These are phyloP conservation scores for Chytriomyces confervae DNA, from an alignment of 192 early-diverging fungal genomes.

Conservation along the genomic window DNA sequence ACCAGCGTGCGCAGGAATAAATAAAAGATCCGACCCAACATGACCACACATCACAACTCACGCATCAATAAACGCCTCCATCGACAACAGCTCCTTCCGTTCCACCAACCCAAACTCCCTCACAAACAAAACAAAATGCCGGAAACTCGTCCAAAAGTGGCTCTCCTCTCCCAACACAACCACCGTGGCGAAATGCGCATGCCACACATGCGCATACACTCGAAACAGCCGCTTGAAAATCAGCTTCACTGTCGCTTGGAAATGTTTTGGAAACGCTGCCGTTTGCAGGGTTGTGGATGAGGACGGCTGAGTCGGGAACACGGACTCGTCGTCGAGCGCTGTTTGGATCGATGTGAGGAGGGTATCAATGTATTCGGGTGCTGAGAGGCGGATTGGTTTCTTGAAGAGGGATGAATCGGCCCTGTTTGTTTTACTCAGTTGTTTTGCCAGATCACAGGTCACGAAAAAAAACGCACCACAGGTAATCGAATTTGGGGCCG, in stretches of 20 bases:
- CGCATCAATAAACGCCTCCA: slow-evolving; percentile 56
- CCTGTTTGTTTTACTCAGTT: slow-evolving; percentile 8
- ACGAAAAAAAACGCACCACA: slow-evolving; percentile 65
- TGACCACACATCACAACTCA: too few relatives aligned
- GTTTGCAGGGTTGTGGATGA: slow-evolving; percentile 7
- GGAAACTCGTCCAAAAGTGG: slow-evolving; percentile 93
- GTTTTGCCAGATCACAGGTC: not conserved
- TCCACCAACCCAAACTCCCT: slow-evolving; percentile 83
- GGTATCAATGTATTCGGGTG: slow-evolving; percentile 87
- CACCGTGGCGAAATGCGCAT: slow-evolving; percentile 79
- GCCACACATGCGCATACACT: slow-evolving; percentile 94
- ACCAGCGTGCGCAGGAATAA: too few relatives aligned
- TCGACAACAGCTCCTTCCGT: slow-evolving; percentile 60
- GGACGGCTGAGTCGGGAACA: slow-evolving; percentile 86
- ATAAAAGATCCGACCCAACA: too few relatives aligned
- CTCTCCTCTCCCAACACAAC: slow-evolving; percentile 79
- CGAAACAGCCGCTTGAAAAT: slow-evolving; percentile 90
- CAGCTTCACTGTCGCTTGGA: slow-evolving; percentile 60
- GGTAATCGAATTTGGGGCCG: slow-evolving; percentile 81
- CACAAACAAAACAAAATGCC: slow-evolving; percentile 92
- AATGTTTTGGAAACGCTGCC: slow-evolving; percentile 73
- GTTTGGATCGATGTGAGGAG: slow-evolving; percentile 80
- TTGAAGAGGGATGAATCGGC: slow-evolving; percentile 77
- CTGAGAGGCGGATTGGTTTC: slow-evolving; percentile 86
- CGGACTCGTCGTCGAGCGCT: slow-evolving; percentile 82